Base-by-base conservation (phyloP, 139 green algal species). In the Chlamydomonas eustigma region DNA sequence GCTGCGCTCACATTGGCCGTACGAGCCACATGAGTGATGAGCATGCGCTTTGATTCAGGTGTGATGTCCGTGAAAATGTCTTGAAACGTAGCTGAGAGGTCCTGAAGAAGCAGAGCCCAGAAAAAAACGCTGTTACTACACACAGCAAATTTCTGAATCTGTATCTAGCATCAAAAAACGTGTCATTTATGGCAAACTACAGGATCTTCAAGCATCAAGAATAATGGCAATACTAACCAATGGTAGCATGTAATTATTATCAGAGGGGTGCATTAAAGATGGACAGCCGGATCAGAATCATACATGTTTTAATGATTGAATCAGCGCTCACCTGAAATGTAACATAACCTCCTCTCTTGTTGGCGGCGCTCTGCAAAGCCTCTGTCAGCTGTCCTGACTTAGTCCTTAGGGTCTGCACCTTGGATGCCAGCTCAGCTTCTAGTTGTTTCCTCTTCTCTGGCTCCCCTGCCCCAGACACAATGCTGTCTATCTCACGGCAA, bases 1-100 rank as follows among this genome's bases (percentile, higher is more conserved):
- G 33, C 4, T 0, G 73, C 32, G 1, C 58, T 50, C 31, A 80
- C 32, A 25, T 37, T 30, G 34, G 74, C 78, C 0, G 74, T 80
- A 39, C 74, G 78, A 1, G 73, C 78, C 31, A 84, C 74, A 28
- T 84, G 78, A 0, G 78, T 74, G 37, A 78, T 6, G 52, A 78
- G 51, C 52, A 36, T 75, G 3, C 78, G 67, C 34, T 79, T 22
- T 2, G 51, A 64, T 2, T 70, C 76, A 28, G 39, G 39, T 30
- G 39, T 51, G 70, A 39, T 52, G 30, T 64, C 71, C 6, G 77
- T 71, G 0, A 82, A 51, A 2, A 78, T 37, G 5, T 33, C 51
- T 71, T 74, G 71, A 1, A 66, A 64, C 66, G 51, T 8, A 2
- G 66, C 32, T n/a, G 33, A 25, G 25, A 73, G 34, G 33, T 73